Conservation (phyloP, 495 filamentous ascomycete species). For the Polyplosphaeria fusca region DNA sequence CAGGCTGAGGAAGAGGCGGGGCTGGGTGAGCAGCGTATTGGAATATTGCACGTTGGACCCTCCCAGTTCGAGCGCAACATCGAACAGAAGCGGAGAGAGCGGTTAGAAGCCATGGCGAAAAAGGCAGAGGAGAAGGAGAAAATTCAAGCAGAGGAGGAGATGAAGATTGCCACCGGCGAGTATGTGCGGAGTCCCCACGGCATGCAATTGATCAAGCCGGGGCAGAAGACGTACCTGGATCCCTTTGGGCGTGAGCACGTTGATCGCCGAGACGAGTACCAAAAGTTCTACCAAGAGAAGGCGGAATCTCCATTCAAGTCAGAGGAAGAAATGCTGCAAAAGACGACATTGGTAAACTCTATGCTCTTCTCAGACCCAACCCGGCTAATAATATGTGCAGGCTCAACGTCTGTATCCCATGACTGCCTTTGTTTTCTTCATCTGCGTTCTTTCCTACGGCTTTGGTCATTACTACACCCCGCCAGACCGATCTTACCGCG, state of each 20-base stretch:
- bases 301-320: constrained; percentile 7
- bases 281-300: constrained; percentile 12
- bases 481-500: constrained; percentile 53
- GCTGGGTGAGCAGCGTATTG: constrained; percentile 40
- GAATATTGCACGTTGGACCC: constrained; percentile 37
- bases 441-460: constrained; percentile 50
- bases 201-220: constrained; percentile 41
- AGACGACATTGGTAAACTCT: constrained; percentile 15
- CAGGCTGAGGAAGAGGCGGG: constrained; percentile 29
- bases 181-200: constrained; percentile 49
- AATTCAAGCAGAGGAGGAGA: constrained; percentile 44
- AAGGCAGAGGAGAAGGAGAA: constrained; percentile 49
- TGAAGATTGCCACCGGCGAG: constrained; percentile 43
- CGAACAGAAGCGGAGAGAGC: constrained; percentile 21
- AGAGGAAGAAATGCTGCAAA: constrained; percentile 15
- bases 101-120: constrained; percentile 36
- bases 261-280: constrained; percentile 1
- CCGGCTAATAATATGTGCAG: constrained; percentile 37
- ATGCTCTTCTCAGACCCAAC: constrained; percentile 17
- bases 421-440: constrained; percentile 52
- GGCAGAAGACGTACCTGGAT: constrained; percentile 40
- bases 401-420: constrained; percentile 65
- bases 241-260: constrained; percentile 28
- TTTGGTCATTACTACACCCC: constrained; percentile 63
- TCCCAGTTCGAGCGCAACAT: constrained; percentile 24